A percentile compares a stretch with the other conserved stretches of the same genome.
Evolutionary conservation across 2,329 filamentous ascomycete species (phyloP).

Genomic region (Penicillium italicum): DNA sequence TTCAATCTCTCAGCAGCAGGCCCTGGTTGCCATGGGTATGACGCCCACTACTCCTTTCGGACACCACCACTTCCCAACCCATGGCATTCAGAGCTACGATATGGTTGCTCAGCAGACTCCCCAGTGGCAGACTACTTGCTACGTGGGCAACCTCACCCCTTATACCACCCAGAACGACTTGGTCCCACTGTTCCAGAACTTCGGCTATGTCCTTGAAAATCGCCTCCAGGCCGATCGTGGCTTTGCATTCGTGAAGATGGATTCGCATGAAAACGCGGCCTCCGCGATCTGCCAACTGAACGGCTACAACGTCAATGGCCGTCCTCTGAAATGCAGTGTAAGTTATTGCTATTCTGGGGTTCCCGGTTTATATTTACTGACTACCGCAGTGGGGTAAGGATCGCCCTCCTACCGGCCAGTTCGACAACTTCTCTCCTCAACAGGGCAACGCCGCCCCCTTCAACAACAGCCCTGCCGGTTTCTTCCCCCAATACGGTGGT

Average conservation of each 20-base stretch:
- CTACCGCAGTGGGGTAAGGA: constrained; percentile 89
- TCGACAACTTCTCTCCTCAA: constrained; percentile 80
- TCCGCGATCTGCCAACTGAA: constrained; percentile 98
- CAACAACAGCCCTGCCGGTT: constrained; percentile 70
- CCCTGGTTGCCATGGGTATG: constrained; percentile 97
- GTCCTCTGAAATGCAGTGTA: constrained; percentile 97
- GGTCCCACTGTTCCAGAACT: constrained; percentile 97
- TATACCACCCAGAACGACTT: constrained; percentile 97
- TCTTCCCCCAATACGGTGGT: constrained; percentile 93
- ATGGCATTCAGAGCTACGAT: constrained; percentile 95
- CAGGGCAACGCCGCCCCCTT: constrained; percentile 63
- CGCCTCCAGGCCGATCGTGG: constrained; percentile 97
- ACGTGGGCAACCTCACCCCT: constrained; percentile 94
- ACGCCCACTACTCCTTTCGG: constrained; percentile 94
- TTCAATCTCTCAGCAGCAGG: constrained; percentile 95
- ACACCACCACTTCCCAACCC: constrained; percentile 95
- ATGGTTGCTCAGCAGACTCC: constrained; percentile 95
- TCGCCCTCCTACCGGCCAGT: constrained; percentile 79
- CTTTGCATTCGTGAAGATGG: constrained; percentile 99
- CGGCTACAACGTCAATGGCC: constrained; percentile 95
- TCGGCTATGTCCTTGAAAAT: constrained; percentile 94
- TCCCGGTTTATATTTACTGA: constrained; percentile 29
- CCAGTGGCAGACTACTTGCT: constrained; percentile 96
- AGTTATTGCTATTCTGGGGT: constrained; percentile 44
- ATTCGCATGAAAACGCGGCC: constrained; percentile 93